These are phyloP conservation scores for Sporothrix brunneoviolacea DNA, from an alignment of 2,329 filamentous ascomycete species.

Conservation along the genomic window DNA sequence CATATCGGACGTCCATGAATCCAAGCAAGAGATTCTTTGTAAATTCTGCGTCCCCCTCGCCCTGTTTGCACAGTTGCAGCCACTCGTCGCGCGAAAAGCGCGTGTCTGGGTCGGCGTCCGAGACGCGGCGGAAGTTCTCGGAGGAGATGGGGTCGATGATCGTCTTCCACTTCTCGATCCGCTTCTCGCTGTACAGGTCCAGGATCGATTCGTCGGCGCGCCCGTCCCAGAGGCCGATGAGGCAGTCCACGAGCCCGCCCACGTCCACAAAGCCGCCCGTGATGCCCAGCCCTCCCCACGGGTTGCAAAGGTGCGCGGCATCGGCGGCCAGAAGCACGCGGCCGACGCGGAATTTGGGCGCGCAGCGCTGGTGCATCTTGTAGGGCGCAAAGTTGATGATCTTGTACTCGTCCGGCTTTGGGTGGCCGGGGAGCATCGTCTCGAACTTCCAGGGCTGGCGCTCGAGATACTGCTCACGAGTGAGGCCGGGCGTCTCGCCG, in stretches of 20 bases:
- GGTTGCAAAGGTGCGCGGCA: conserved; percentile 51
- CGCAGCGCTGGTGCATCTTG: conserved; percentile 55
- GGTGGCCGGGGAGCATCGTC: conserved; percentile 52
- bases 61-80: conserved; percentile 31
- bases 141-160: conserved; percentile 38
- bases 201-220: conserved; percentile 37
- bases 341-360: conserved; percentile 49
- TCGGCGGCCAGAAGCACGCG: conserved; percentile 52
- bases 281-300: conserved; percentile 54
- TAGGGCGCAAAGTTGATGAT: conserved; percentile 53
- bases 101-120: conserved; percentile 34
- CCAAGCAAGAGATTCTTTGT: conserved; percentile 30
- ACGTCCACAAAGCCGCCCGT: conserved; percentile 60
- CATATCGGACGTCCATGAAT: conserved; percentile 34
- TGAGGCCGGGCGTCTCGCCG: conserved; percentile 48
- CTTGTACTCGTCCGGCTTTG: conserved; percentile 51
- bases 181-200: conserved; percentile 39
- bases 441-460: conserved; percentile 51
- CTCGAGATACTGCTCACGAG: conserved; percentile 43
- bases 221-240: conserved; percentile 40
- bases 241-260: conserved; percentile 54
- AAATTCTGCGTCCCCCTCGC: conserved; percentile 27
- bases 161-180: conserved; percentile 38
- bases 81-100: conserved; percentile 33
- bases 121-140: conserved; percentile 38